Base-by-base conservation (phyloP, 805 yeast species). In the Kluyveromyces lactis region DNA sequence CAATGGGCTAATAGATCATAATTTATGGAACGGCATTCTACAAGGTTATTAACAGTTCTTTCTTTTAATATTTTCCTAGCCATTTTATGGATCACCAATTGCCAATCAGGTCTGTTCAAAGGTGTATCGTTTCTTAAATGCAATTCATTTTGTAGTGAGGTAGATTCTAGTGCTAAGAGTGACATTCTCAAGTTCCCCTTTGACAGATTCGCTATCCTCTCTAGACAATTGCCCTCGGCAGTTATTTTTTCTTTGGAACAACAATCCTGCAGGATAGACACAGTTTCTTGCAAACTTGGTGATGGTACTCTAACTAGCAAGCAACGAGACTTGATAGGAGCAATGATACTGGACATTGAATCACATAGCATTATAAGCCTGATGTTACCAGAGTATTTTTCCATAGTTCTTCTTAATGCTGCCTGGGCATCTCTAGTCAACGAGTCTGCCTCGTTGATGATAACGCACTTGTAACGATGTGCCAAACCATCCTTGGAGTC, bases 341-440 rank as follows among this genome's bases (percentile, higher is more conserved):
- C 80, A 43, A 92, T 90, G 43, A 92, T 89, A 47, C 84, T 85
- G 17, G 95, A 85, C 18, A 95, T 85, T 2, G 96, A 77, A 56
- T 86, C 90, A 50, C 95, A 85, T 16, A 92, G 71, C 66, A 92
- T 66, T 26, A 92, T 75, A 46, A 92, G 67, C 44, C 99, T 74
- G 49, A 92, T 77, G 55, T 86, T 89, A 18, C 81, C 72, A 1
- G 97, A 85, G 61, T 86, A 89, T 58, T 86, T 89, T 57, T 89
- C 97, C 95, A 89, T 89, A 1, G 96, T 89, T 62, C 97, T 74
- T 72, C 97, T 78, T 45, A 89, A 66, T 0, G 97, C 97, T 3
- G 96, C 95, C 57, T 89, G 97, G 0, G 97, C 97, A 58, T 89
- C 97, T 61, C 95, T 74, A 16, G 87, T 80, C 45, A 89, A 68